Base-by-base conservation (phyloP, 208 protist species). In the Acanthamoeba lenticulata region DNA sequence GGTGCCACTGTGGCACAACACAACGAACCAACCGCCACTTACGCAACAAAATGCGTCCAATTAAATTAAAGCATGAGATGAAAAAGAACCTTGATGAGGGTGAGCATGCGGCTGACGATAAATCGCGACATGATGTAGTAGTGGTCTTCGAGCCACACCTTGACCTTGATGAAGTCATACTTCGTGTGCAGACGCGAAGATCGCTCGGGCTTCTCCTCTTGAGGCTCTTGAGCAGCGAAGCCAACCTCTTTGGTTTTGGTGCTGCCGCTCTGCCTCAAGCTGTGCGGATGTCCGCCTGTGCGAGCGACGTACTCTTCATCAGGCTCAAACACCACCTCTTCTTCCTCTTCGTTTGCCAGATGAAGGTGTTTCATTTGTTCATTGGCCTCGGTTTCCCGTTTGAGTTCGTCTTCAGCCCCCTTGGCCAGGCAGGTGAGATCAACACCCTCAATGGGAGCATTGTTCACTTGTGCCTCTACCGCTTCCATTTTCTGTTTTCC, bases 61-160 rank as follows among this genome's bases (percentile, higher is more conserved):
- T 13, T 29, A 72, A n/a, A n/a, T n/a, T n/a, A n/a, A n/a, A n/a
- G n/a, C n/a, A n/a, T n/a, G n/a, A n/a, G n/a, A n/a, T n/a, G n/a
- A n/a, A n/a, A n/a, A 29, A 7, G n/a, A 7, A 97, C 96, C 81
- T 97, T 91, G 15, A 95, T 97, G 13, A 97, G 91, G 34, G 95
- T 96, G 45, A 97, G 94, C 34, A 96, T 94, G 32, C 96, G 69
- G 49, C 89, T 95, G 65, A 97, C 94, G 27, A 97, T 83, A 72
- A 97, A 97, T 36, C 96, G 86, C 0, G 96, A 97, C 4, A 97
- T 57, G 32, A 97, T 94, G 95, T 97, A 97, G 86, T 96, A 97
- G 81, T 97, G 96, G 38, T 96, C 96, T 27, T 95, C 95, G 11
- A 97, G 57, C 52, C 86, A 62, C 4, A 97, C 96, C 44, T 96